phyloP scores from a whole-genome alignment of 1,284 basidiomycete genomes.

The Sporisorium reilianum region DNA sequence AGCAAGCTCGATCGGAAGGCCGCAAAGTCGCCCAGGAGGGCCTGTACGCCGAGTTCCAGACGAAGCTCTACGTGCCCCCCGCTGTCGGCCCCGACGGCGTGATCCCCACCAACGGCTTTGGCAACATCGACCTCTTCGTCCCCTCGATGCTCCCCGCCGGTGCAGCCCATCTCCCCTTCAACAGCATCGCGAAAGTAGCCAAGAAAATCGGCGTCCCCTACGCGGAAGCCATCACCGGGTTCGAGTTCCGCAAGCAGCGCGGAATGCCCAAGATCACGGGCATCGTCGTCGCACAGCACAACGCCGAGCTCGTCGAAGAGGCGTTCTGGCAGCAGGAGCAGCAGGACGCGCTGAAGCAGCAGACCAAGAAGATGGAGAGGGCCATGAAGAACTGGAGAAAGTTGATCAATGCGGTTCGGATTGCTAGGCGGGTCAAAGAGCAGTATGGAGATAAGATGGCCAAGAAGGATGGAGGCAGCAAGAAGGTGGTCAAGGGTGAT shows the following conservation, averaged over 20 bases:
- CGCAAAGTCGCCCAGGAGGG: slow-evolving; percentile 73
- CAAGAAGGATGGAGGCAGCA: slow-evolving; percentile 11
- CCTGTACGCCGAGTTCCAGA: slow-evolving; percentile 87
- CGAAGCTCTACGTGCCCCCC: slow-evolving; percentile 81
- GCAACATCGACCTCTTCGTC: slow-evolving; percentile 95
- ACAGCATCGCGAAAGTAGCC: slow-evolving; percentile 79
- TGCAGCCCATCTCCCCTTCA: slow-evolving; percentile 82
- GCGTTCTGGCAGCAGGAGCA: slow-evolving; percentile 87
- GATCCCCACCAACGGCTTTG: slow-evolving; percentile 94
- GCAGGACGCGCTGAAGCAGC: slow-evolving; percentile 78
- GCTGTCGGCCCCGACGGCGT: slow-evolving; percentile 85
- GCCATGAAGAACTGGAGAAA: slow-evolving; percentile 88
- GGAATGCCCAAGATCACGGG: slow-evolving; percentile 88
- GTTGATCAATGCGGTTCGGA: slow-evolving; percentile 86
- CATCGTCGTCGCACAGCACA: slow-evolving; percentile 85
- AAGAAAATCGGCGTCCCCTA: slow-evolving; percentile 86
- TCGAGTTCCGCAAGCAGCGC: slow-evolving; percentile 92
- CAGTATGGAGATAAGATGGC: slow-evolving; percentile 75
- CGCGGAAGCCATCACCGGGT: slow-evolving; percentile 93
- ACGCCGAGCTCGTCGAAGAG: slow-evolving; percentile 82
- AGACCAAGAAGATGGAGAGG: slow-evolving; percentile 80
- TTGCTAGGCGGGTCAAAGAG: slow-evolving; percentile 82
- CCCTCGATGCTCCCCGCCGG: slow-evolving; percentile 93
- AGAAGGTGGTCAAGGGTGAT: slow-evolving; percentile 4
- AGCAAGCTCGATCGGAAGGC: slow-evolving; percentile 74